Evolutionary conservation across 2,329 filamentous ascomycete genomes (phyloP).

Genomic region (Stemphylium beticola): DNA sequence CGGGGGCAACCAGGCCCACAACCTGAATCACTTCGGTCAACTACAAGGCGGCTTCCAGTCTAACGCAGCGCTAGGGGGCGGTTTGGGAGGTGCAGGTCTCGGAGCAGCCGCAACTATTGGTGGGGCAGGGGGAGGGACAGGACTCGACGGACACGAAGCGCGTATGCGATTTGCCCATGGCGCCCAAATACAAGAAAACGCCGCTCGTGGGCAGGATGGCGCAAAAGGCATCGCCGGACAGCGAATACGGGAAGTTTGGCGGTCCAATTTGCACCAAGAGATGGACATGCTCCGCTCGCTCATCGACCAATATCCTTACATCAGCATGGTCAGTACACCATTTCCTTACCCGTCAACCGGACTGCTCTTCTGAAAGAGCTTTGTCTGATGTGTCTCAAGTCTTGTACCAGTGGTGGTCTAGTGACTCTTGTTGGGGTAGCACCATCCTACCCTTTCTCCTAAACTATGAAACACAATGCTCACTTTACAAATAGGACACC

Average conservation of each 20-base stretch:
- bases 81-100: slow-evolving; percentile 61
- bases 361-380: slow-evolving; percentile 2
- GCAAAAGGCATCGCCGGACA: slow-evolving; percentile 65
- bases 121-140: slow-evolving; percentile 62
- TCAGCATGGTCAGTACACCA: slow-evolving; percentile 81
- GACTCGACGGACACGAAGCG: slow-evolving; percentile 84
- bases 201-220: slow-evolving; percentile 60
- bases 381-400: slow-evolving; percentile 21
- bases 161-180: slow-evolving; percentile 86
- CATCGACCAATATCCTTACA: slow-evolving; percentile 90
- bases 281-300: slow-evolving; percentile 83
- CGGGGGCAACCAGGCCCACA: slow-evolving; percentile 61
- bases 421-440: slow-evolving; percentile 13
- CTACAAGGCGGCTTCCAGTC: slow-evolving; percentile 51
- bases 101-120: slow-evolving; percentile 63
- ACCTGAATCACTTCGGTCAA: slow-evolving; percentile 62
- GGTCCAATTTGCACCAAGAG: slow-evolving; percentile 87
- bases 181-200: slow-evolving; percentile 60
- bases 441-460: slow-evolving; percentile 5
- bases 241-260: slow-evolving; percentile 96
- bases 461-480: slow-evolving; percentile 14
- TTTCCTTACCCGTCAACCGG: slow-evolving; percentile 8
- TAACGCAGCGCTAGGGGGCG: slow-evolving; percentile 61
- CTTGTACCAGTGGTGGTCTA: slow-evolving; percentile 8
- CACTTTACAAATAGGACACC: slow-evolving; percentile 71